Evolutionary conservation across 2,329 filamentous ascomycete species (phyloP), one percentile per base, ranked within the genome.

Genomic region (Microsporum ferrugineum): DNA sequence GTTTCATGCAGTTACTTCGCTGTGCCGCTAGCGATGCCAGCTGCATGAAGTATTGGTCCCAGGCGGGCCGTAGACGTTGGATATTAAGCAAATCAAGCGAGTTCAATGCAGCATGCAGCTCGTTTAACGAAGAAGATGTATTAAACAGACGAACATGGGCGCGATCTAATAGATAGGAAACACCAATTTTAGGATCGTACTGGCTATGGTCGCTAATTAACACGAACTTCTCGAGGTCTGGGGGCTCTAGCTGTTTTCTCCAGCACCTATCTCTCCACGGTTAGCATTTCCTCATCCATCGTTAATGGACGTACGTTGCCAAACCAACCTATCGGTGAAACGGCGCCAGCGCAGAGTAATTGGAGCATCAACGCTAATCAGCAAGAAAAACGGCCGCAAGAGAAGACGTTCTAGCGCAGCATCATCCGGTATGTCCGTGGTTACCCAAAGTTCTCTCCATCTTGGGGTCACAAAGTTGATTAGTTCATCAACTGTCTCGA

Each of bases 1-100:
- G 83, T 77, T 97, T 96, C 94, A 99, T 99, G 78, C 94, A 99
- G 75, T 99, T 99, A 71, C 87, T 90, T 65, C 94, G 84, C 67
- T 90, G 88, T 0, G 92, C 89, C 5, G 94, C 94, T 56, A 99
- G 84, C 38, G 88, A 90, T 3, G 94, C 91, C n/a, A 99, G 80
- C 45, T 89, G 85, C 94, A 99, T 99, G 72, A 99, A 99, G 77
- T 99, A 99, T 69, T 88, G 86, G 75, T 99, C 94, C 94, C 94
- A 99, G 57, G 84, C 86, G 0, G 94, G 94, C 1, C 94, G 85
- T 39, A 99, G 80, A 1, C 94, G 87, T 67, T 88, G 83, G 38
- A 87, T 82, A 69, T 94, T 86, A 1, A 87, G 81, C 31, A 99
- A 82, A 71, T 95, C 84, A 5, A 96, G 81, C 55, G 84, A 82